Evolutionary conservation across 495 filamentous ascomycete species (phyloP).

Genomic region (Parathielavia hyrcaniae): DNA sequence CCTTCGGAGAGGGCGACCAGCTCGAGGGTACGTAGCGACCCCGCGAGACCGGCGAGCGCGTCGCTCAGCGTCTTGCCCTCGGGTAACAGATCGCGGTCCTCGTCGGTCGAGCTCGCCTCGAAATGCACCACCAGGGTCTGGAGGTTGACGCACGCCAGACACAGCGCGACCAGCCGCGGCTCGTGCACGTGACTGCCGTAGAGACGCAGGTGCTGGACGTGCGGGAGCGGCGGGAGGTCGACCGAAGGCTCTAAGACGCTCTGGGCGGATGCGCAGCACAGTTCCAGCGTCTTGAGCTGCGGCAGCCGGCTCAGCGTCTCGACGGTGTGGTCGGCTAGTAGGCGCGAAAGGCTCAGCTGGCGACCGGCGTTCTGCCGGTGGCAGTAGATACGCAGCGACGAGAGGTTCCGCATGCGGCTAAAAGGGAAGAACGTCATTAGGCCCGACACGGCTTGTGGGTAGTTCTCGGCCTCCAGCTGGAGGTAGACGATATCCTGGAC

Average conservation of each 20-base stretch:
- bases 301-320: conserved; percentile 16
- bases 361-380: conserved; percentile 29
- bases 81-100: conserved; percentile 28
- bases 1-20: conserved; percentile 29
- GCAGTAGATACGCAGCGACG: conserved; percentile 33
- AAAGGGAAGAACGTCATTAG: conserved; percentile 18
- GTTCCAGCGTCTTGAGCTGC: conserved; percentile 31
- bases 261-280: conserved; percentile 28
- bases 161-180: conserved; percentile 26
- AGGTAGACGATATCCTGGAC: conserved; percentile 21
- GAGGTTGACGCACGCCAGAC: conserved; percentile 29
- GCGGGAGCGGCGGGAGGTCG: conserved; percentile 25
- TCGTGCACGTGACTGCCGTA: conserved; percentile 34
- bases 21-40: conserved; percentile 26
- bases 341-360: conserved; percentile 21
- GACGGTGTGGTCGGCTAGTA: conserved; percentile 29
- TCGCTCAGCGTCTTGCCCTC: conserved; percentile 31
- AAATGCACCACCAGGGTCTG: conserved; percentile 32
- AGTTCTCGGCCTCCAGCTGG: conserved; percentile 5
- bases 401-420: conserved; percentile 18
- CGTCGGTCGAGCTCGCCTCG: conserved; percentile 26
- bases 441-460: background rate
- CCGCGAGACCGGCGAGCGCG: conserved; percentile 22
- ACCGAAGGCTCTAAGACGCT: conserved; percentile 12
- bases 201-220: conserved; percentile 29